These are phyloP conservation scores for Brassica nigra DNA, from an alignment of 345 rosid species.

Conservation along the genomic window DNA sequence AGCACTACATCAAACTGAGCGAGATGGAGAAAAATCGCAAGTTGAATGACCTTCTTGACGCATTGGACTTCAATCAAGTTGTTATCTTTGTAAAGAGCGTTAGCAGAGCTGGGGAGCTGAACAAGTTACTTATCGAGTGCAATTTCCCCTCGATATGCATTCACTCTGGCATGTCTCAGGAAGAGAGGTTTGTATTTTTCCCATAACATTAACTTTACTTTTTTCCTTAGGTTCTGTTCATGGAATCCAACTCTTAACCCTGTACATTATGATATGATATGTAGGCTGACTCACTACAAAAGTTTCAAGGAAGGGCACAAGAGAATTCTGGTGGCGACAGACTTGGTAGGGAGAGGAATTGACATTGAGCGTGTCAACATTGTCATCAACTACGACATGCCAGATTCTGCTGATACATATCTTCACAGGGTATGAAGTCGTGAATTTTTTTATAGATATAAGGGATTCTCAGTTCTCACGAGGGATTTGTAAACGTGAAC, in stretches of 20 bases:
- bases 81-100: conserved; percentile 98
- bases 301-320: conserved; percentile 98
- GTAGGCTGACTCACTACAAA: conserved; percentile 92
- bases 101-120: conserved; percentile 90
- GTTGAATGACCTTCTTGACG: conserved; percentile 96
- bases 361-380: conserved; percentile 98
- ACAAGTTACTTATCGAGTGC: conserved; percentile 91
- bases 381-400: conserved; percentile 98
- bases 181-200: conserved; percentile 68
- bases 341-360: conserved; percentile 94
- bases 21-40: conserved; percentile 98
- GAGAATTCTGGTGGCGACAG: conserved; percentile 98
- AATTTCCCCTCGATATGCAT: conserved; percentile 98
- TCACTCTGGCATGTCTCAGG: conserved; percentile 99
- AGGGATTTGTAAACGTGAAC: too few relatives aligned
- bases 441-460: not conserved
- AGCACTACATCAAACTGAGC: conserved; percentile 97
- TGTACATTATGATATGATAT: not conserved
- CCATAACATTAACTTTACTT: not conserved
- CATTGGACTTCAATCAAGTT: conserved; percentile 97
- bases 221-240: not conserved
- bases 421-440: conserved; percentile 70
- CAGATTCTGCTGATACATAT: conserved; percentile 98
- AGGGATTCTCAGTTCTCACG: not conserved
- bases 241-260: not conserved